Base-by-base conservation (phyloP, 305 asterid genomes). In the Solanum hybrid region DNA sequence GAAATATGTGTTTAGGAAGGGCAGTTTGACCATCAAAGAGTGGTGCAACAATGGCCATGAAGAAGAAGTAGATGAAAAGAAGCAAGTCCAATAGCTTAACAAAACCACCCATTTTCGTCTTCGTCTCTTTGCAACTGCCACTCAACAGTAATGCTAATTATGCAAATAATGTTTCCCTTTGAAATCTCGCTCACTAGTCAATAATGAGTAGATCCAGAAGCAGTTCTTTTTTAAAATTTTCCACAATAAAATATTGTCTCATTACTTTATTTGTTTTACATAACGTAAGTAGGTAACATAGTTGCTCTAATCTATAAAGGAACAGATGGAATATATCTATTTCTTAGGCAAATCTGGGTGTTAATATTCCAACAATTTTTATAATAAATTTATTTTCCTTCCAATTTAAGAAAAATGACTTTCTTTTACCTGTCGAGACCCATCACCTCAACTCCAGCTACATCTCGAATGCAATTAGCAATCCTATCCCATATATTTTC, bases 21-120 rank as follows among this genome's bases (percentile, higher is more conserved):
- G 93, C 89, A 32, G 95, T 87, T 87, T 96, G 99, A 77, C 90
- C 94, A 94, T 97, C 98, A 88, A 97, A 89, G 37, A 97, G 95
- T 29, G 98, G 99, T 87, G 97, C 98, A 24, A 90, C 94, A 27
- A 95, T 87, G 91, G 96, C 95, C 73, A 96, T 92, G 17, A 94
- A 24, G 78, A 94, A 92, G 93, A 95, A 96, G 94, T 93, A 97
- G 87, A 94, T 22, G 90, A 96, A 94, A 79, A 96, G 95, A 26
- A 82, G 85, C 39, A 93, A 92, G 89, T 97, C 99, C 3, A 94
- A 90, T 32, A 96, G 90, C 92, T 93, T 94, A 87, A 92, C 29
- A 10, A 95, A 61, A 83, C 89, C 93, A 83, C 96, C 95, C 98
- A 95, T 95, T 57, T 32, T 72, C 9, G 65, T 81, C 70, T 45